Conservation (phyloP, 164 flowering plant genomes). For the Berberis thunbergii region DNA sequence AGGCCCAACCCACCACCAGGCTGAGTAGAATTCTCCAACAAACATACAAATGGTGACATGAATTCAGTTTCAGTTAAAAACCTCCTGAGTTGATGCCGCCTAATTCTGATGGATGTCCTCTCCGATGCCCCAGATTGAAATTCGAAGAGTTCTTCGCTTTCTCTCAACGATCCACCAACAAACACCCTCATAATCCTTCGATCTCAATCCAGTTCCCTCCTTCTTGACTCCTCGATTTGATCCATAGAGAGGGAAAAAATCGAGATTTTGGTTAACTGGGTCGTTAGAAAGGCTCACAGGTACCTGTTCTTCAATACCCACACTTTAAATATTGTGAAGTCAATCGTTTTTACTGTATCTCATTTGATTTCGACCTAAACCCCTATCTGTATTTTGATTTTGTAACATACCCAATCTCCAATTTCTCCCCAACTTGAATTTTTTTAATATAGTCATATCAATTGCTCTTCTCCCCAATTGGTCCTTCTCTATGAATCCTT, state of each 20-base stretch:
- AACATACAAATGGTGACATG: too few species aligned
- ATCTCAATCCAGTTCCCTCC: constrained; percentile 7
- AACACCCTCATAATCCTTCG: constrained; percentile 7
- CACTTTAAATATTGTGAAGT: too few species aligned
- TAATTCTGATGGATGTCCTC: constrained; percentile 34
- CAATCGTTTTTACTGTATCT: too few species aligned
- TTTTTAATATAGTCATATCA: neutral
- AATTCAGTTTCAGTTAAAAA: neutral
- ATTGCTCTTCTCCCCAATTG: too few species aligned
- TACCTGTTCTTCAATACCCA: too few species aligned
- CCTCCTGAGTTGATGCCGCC: constrained; percentile 29
- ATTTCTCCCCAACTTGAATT: neutral
- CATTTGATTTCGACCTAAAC: neutral
- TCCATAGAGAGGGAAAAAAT: neutral
- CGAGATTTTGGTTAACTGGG: too few species aligned
- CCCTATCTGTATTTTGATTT: neutral
- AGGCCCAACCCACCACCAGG: too few species aligned
- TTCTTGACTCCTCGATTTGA: constrained; percentile 10
- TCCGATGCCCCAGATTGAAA: constrained; percentile 21
- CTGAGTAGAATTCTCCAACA: too few species aligned
- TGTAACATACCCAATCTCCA: neutral
- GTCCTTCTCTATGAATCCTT: too few species aligned
- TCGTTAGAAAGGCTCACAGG: too few species aligned
- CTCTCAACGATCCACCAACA: constrained; percentile 5
- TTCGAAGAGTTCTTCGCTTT: constrained; percentile 12